Conservation (phyloP, 2,329 filamentous ascomycete genomes). For the Juglanconis juglandina region DNA sequence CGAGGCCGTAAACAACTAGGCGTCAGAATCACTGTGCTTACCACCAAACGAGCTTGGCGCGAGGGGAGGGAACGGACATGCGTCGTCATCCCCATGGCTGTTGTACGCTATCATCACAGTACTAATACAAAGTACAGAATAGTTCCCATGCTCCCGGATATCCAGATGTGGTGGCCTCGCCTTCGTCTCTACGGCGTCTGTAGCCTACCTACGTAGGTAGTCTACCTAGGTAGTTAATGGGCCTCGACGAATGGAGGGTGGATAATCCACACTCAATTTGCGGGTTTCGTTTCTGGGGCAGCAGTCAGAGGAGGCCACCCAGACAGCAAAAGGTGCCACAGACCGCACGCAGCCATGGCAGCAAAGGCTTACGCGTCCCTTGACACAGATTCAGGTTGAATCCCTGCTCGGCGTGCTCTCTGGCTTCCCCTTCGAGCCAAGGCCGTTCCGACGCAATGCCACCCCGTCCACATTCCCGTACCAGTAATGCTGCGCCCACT, state of each 20-base stretch:
- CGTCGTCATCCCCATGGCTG: constrained; percentile 4
- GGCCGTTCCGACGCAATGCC: neutral
- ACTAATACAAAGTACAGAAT: too few species aligned
- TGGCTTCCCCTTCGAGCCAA: neutral
- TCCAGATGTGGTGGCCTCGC: neutral
- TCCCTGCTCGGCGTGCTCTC: neutral
- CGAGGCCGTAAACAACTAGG: too few species aligned
- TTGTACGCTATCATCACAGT: too few species aligned
- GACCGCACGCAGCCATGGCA: neutral
- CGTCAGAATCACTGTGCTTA: neutral
- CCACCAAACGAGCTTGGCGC: neutral
- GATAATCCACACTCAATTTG: too few species aligned
- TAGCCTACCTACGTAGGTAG: too few species aligned
- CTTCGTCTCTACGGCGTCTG: too few species aligned
- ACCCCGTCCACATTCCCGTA: neutral
- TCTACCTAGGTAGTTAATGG: too few species aligned
- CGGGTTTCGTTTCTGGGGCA: neutral
- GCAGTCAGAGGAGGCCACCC: neutral
- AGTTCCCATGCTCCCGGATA: neutral
- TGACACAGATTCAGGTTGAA: neutral
- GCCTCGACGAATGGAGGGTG: too few species aligned
- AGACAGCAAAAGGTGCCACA: too few species aligned
- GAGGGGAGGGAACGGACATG: neutral
- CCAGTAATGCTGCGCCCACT: neutral
- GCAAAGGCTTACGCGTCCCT: constrained; percentile 9